Evolutionary conservation across 805 yeast species (phyloP).

Genomic region (Priceomyces castillae): DNA sequence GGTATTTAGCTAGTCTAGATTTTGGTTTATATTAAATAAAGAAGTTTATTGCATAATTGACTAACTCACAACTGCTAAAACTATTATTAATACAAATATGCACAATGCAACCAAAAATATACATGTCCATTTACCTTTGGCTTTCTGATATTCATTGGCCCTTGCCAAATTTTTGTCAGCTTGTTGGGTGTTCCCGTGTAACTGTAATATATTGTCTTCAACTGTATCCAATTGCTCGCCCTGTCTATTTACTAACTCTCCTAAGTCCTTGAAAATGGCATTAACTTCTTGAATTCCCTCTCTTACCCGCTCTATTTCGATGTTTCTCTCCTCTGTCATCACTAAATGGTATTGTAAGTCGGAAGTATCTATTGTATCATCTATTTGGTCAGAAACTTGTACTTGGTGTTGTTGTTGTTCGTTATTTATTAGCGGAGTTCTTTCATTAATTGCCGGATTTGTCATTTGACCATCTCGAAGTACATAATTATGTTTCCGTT

Average conservation of each 20-base stretch:
- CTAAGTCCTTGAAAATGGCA: conserved; percentile 78
- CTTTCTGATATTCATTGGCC: conserved; percentile 74
- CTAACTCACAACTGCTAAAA: conserved; percentile 55
- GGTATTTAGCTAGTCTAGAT: background rate
- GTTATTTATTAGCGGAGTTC: conserved; percentile 38
- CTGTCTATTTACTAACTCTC: conserved; percentile 75
- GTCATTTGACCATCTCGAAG: background rate
- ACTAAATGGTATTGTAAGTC: conserved; percentile 62
- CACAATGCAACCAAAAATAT: conserved; percentile 57
- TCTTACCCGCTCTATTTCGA: conserved; percentile 68
- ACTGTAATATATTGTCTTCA: conserved; percentile 69
- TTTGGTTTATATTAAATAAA: background rate
- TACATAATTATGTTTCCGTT: conserved; percentile 34
- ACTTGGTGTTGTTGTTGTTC: conserved; percentile 25
- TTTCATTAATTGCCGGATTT: conserved; percentile 17
- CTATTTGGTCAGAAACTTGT: conserved; percentile 32
- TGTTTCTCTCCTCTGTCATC: conserved; percentile 67
- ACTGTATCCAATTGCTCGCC: conserved; percentile 82
- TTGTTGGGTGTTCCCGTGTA: conserved; percentile 61
- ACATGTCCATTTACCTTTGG: conserved; percentile 72
- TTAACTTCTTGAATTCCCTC: conserved; percentile 83
- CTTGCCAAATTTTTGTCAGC: conserved; percentile 69
- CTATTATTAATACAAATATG: conserved; percentile 55
- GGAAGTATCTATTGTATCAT: conserved; percentile 42
- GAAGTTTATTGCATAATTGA: conserved; percentile 14